These are phyloP conservation scores for Cystofilobasidium macerans DNA, from an alignment of 768 basidiomycete species.

Conservation along the genomic window DNA sequence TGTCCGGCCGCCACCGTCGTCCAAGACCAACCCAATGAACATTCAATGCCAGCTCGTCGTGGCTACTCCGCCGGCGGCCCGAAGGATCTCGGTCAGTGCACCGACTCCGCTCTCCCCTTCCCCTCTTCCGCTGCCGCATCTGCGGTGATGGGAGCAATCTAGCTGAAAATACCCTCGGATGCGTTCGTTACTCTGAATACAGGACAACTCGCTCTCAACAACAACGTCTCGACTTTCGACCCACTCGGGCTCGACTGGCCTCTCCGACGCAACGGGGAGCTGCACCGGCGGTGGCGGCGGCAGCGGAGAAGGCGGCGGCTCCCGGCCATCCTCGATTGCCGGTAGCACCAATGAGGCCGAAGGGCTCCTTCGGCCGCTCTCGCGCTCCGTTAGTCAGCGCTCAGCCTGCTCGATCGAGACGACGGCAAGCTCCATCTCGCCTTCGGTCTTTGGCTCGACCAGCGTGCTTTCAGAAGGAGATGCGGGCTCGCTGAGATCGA, in stretches of 20 bases:
- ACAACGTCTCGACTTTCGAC: constrained; percentile 1
- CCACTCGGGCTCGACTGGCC: neutral
- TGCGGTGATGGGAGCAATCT: neutral
- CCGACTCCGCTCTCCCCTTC: neutral
- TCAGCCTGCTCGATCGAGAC: neutral
- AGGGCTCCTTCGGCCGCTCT: neutral
- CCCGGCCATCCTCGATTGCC: too few species aligned
- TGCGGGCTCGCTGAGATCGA: neutral
- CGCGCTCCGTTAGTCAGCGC: neutral
- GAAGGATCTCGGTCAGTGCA: neutral
- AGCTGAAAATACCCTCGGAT: neutral
- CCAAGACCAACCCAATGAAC: constrained; percentile 20
- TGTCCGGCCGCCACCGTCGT: constrained; percentile 17
- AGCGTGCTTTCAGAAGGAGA: neutral
- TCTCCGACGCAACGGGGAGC: too few species aligned
- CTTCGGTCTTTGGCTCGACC: neutral
- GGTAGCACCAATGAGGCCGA: neutral
- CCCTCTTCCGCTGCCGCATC: neutral
- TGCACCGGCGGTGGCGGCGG: too few species aligned
- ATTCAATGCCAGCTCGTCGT: constrained; percentile 25
- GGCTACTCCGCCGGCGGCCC: neutral
- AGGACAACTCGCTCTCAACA: neutral
- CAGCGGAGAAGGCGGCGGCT: too few species aligned
- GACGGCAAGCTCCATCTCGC: neutral
- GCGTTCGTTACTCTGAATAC: neutral